phyloP scores from a whole-genome alignment of 495 filamentous ascomycete genomes.

The Diplogelasinospora grovesii region DNA sequence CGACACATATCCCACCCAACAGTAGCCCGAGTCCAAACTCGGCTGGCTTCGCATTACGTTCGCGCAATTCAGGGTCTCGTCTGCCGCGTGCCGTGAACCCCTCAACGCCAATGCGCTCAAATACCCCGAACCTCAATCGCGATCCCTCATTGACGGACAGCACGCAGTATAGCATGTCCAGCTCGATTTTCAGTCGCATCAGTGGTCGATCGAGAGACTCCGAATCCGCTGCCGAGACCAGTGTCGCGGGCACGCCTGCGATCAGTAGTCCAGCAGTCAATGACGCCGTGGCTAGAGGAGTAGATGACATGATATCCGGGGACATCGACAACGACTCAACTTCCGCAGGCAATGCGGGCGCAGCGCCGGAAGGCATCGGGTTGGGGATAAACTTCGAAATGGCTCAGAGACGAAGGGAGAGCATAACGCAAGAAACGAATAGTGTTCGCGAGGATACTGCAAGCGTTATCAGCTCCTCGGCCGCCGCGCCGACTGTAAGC shows the following conservation, averaged over 20 bases:
- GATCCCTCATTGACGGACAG: conserved; percentile 28
- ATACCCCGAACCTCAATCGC: conserved; percentile 20
- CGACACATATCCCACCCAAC: background rate
- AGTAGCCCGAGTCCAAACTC: conserved; percentile 11
- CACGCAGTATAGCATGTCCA: conserved; percentile 28
- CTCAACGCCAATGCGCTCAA: conserved; percentile 23
- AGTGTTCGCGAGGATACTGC: conserved; percentile 10
- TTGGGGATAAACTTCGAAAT: conserved; percentile 11
- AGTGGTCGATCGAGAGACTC: conserved; percentile 16
- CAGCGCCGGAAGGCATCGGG: conserved; percentile 1
- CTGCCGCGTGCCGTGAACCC: conserved; percentile 23
- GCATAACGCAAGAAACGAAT: conserved; percentile 3
- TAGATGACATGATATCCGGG: background rate
- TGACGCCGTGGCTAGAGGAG: no score
- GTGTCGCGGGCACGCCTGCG: conserved; percentile 17
- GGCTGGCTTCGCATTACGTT: conserved; percentile 19
- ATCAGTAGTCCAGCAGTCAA: conserved; percentile 8
- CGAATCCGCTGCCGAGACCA: conserved; percentile 18
- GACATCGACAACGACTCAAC: background rate
- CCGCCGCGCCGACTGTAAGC: conserved; percentile 8
- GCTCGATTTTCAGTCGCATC: conserved; percentile 24
- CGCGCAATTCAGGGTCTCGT: conserved; percentile 24
- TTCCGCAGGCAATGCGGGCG: background rate
- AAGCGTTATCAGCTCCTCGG: conserved; percentile 14
- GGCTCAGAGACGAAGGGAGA: conserved; percentile 16